phyloP scores from a whole-genome alignment of 2,329 filamentous ascomycete species.

The Hypoxylon sp. region DNA sequence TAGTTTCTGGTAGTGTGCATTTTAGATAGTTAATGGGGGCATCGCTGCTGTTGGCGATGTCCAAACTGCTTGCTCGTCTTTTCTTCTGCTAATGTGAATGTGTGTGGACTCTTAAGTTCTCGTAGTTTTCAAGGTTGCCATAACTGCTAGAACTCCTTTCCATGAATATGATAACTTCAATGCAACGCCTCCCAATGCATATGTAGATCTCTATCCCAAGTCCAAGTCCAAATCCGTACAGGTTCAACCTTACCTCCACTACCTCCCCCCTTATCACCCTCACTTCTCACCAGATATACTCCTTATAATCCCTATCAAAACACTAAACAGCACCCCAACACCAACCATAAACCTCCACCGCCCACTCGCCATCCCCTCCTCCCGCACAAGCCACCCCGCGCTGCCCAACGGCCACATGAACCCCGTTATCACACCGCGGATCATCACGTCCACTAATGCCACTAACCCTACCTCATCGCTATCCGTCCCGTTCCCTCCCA shows the following conservation, averaged over 20 bases:
- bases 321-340: slow-evolving; percentile 80
- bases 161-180: slow-evolving; percentile 18
- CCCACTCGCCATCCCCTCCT: slow-evolving; percentile 89
- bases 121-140: neutral
- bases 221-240: neutral
- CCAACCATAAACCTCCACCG: slow-evolving; percentile 89
- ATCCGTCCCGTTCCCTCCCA: slow-evolving; percentile 53
- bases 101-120: slow-evolving; percentile 1
- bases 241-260: neutral
- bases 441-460: slow-evolving; percentile 83
- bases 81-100: slow-evolving; percentile 23
- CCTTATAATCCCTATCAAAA: slow-evolving; percentile 57
- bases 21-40: slow-evolving; percentile 51
- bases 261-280: slow-evolving; percentile 6
- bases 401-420: slow-evolving; percentile 96
- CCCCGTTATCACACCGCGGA: slow-evolving; percentile 89
- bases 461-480: slow-evolving; percentile 64
- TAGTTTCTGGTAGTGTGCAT: slow-evolving; percentile 27
- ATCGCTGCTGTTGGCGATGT: slow-evolving; percentile 49
- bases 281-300: slow-evolving; percentile 54
- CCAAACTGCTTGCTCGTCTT: slow-evolving; percentile 45
- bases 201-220: neutral
- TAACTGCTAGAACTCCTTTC: slow-evolving; percentile 23
- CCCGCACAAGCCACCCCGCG: slow-evolving; percentile 85
- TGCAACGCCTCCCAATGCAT: slow-evolving; percentile 38